Evolutionary conservation across 495 filamentous ascomycete genomes (phyloP).

Genomic region (Penicillium robsamsonii): DNA sequence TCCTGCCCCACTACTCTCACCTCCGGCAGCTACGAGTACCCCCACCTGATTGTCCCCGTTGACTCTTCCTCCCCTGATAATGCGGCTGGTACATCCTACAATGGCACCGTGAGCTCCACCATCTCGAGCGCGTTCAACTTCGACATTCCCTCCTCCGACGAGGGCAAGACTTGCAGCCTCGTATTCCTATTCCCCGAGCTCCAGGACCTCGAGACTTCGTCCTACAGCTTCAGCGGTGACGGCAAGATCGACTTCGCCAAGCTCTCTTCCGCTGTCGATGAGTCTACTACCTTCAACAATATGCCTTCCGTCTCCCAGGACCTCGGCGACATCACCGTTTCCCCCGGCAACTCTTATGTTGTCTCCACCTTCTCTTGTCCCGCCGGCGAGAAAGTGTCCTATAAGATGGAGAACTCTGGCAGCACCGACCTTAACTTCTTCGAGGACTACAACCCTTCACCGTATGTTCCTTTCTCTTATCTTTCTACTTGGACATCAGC

Average conservation of each 20-base stretch:
- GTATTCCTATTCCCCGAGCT: constrained; percentile 63
- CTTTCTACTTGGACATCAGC: constrained; percentile 1
- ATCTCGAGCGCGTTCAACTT: constrained; percentile 70
- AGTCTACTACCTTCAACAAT: constrained; percentile 51
- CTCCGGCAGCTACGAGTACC: constrained; percentile 54
- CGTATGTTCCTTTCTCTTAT: constrained; percentile 32
- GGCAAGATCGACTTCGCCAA: constrained; percentile 55
- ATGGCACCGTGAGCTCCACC: constrained; percentile 52
- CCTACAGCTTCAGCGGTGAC: constrained; percentile 55
- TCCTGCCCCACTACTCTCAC: constrained; percentile 51
- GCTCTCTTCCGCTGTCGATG: constrained; percentile 39
- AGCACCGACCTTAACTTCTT: constrained; percentile 58
- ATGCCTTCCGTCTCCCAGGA: constrained; percentile 45
- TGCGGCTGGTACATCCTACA: constrained; percentile 52
- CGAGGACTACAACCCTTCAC: constrained; percentile 59
- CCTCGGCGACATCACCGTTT: constrained; percentile 47
- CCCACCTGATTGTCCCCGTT: constrained; percentile 66
- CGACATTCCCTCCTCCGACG: constrained; percentile 54
- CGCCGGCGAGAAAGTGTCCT: constrained; percentile 48
- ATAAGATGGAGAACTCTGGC: constrained; percentile 52
- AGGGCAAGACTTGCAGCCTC: constrained; percentile 60
- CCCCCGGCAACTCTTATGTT: constrained; percentile 55
- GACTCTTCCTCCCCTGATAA: constrained; percentile 53
- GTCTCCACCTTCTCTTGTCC: constrained; percentile 57
- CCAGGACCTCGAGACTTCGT: constrained; percentile 52